A percentile compares a stretch with the other conserved stretches of the same genome.
These are phyloP conservation scores for Colletotrichum incanum DNA, from an alignment of 2,329 filamentous ascomycete species.

Conservation along the genomic window DNA sequence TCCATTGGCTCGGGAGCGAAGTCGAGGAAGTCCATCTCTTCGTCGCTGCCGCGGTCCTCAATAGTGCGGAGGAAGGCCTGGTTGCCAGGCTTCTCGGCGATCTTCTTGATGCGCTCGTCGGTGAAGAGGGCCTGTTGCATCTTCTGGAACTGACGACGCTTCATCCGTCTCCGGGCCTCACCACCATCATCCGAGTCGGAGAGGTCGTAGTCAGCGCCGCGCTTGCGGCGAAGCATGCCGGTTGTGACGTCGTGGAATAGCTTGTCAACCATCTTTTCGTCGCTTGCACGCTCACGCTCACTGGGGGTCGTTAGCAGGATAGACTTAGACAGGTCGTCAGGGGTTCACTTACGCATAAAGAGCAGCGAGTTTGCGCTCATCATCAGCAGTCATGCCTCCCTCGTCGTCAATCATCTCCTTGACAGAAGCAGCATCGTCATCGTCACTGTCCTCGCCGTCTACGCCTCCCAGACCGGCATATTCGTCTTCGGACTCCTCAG, in stretches of 20 bases:
- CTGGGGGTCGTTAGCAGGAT: constrained; percentile 58
- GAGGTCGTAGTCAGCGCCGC: constrained; percentile 85
- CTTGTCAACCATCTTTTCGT: constrained; percentile 91
- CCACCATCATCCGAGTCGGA: constrained; percentile 93
- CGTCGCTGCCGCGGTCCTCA: constrained; percentile 83
- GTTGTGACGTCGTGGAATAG: constrained; percentile 94
- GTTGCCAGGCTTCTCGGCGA: constrained; percentile 90
- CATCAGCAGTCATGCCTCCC: constrained; percentile 77
- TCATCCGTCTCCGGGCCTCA: constrained; percentile 83
- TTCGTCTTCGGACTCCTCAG: constrained; percentile 98
- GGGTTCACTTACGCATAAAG: constrained; percentile 86
- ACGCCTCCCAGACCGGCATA: constrained; percentile 94
- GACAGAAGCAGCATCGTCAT: constrained; percentile 79
- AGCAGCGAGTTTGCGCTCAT: constrained; percentile 87
- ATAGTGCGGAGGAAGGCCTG: constrained; percentile 92
- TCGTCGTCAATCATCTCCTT: constrained; percentile 94
- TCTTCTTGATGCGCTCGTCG: constrained; percentile 91
- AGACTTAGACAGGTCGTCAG: not conserved
- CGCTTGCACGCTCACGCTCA: constrained; percentile 82
- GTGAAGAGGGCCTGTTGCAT: constrained; percentile 91
- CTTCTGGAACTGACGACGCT: constrained; percentile 89
- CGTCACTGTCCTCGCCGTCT: constrained; percentile 88
- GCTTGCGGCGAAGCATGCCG: constrained; percentile 87
- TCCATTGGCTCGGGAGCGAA: constrained; percentile 51
- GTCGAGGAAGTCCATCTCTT: constrained; percentile 83